Base-by-base conservation (phyloP, 805 yeast species). In the Nakazawaea ambrosiae region DNA sequence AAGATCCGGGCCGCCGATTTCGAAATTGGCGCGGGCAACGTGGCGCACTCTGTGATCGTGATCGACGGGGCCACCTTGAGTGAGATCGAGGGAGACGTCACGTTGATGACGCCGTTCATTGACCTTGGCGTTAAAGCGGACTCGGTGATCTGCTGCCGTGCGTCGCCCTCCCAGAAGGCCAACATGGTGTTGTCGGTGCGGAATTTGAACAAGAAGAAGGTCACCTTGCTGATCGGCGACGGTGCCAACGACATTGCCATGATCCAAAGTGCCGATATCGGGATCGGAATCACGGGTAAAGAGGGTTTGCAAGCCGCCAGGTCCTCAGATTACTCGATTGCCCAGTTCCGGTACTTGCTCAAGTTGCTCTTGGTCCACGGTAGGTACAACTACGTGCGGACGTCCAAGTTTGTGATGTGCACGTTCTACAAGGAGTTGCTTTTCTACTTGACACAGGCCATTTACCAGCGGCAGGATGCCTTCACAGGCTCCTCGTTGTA, bases 201-300 rank as follows among this genome's bases (percentile, higher is more conserved):
- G 36, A 63, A 69, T n/a, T 62, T 80, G 40, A 72, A 81, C 49
- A 78, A 70, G 34, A 61, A 61, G 2, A 70, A 84, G 28, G 96
- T 92, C 5, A 87, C 97, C 0, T 67, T 92, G 44, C 98, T 98
- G 0, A 84, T 92, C 54, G 99, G 99, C 6, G 99, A 92, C 61
- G 99, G 99, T 46, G 99, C 99, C 2, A 92, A 92, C 55, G 99
- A 92, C 59, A 89, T 92, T 54, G 97, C 99, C 1, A 92, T 92
- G 99, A 92, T 92, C 44, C 97, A 92, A 62, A 82, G 94, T 52
- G 99, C 99, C 0, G 97, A 92, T 58, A 87, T 92, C 39, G 99
- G 99, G 20, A 75, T 92, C 45, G 98, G 98, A 20, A 92, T 92
- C 37, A 89, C 97, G 1, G 99, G 98, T 26, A 84, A 82, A 49